Conservation (phyloP, 805 yeast genomes). For the Wickerhamomyces chambardii region DNA sequence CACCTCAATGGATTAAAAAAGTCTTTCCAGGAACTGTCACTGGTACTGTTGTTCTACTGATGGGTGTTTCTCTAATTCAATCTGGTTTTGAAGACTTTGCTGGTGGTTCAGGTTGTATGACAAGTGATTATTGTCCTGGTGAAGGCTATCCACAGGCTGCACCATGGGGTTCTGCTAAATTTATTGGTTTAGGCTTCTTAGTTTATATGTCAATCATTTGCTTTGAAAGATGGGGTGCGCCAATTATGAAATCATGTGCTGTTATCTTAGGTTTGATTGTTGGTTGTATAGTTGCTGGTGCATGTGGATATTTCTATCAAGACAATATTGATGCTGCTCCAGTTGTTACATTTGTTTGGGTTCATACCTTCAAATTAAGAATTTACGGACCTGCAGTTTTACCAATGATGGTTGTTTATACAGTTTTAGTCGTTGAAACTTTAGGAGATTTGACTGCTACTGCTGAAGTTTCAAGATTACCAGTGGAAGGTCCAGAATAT, state of each 20-base stretch:
- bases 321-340: conserved; percentile 61
- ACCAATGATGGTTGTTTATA: conserved; percentile 76
- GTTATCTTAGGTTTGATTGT: conserved; percentile 77
- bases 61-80: conserved; percentile 64
- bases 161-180: conserved; percentile 85
- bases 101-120: conserved; percentile 72
- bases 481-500: conserved; percentile 71
- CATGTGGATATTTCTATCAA: conserved; percentile 71
- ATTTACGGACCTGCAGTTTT: conserved; percentile 82
- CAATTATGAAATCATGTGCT: conserved; percentile 91
- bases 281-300: conserved; percentile 91
- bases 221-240: conserved; percentile 85
- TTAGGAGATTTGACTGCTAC: conserved; percentile 94
- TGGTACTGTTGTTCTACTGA: conserved; percentile 84
- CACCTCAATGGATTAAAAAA: conserved; percentile 61
- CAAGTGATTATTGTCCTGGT: conserved; percentile 34
- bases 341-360: conserved; percentile 84
- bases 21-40: conserved; percentile 86
- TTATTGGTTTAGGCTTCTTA: conserved; percentile 79
- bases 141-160: conserved; percentile 46
- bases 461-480: conserved; percentile 79
- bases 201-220: conserved; percentile 68
- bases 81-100: conserved; percentile 80
- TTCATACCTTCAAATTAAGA: conserved; percentile 64
- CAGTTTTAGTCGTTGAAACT: conserved; percentile 82